Percentiles rank a stretch among this genome's conserved stretches.
These are phyloP conservation scores for Podila verticillata DNA, from an alignment of 192 early-diverging fungal species.

Conservation along the genomic window DNA sequence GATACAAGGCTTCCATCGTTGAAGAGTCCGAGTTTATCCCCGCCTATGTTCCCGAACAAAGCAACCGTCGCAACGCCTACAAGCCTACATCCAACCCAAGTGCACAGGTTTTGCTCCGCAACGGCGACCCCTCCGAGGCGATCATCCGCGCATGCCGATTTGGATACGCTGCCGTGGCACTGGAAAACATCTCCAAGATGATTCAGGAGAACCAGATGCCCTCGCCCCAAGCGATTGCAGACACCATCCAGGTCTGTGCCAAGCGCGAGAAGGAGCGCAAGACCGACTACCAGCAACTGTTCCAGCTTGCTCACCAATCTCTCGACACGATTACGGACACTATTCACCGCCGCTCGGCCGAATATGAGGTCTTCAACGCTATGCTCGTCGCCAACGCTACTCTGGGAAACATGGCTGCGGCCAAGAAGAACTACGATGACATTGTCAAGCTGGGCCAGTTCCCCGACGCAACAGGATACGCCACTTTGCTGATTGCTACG, in stretches of 20 bases:
- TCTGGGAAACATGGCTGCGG: constrained; percentile 55
- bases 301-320: constrained; percentile 19
- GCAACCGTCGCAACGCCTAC: constrained; percentile 1
- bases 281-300: constrained; percentile 39
- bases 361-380: constrained; percentile 55
- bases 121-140: constrained; percentile 37
- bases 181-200: constrained; percentile 37
- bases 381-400: constrained; percentile 62
- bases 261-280: constrained; percentile 44
- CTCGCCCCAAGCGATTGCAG: constrained; percentile 40
- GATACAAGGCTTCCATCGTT: constrained; percentile 17
- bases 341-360: constrained; percentile 5
- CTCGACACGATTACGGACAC: constrained; percentile 21
- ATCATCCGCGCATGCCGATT: constrained; percentile 42
- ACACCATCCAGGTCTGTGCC: constrained; percentile 46
- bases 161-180: constrained; percentile 25
- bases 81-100: constrained; percentile 2
- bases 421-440: constrained; percentile 64
- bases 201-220: constrained; percentile 29
- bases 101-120: constrained; percentile 19
- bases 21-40: neutral
- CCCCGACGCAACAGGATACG: constrained; percentile 64
- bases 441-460: constrained; percentile 54
- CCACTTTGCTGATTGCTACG: constrained; percentile 57
- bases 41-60: neutral